Conservation (phyloP, 345 rosid species). For the Syzygium grande region DNA sequence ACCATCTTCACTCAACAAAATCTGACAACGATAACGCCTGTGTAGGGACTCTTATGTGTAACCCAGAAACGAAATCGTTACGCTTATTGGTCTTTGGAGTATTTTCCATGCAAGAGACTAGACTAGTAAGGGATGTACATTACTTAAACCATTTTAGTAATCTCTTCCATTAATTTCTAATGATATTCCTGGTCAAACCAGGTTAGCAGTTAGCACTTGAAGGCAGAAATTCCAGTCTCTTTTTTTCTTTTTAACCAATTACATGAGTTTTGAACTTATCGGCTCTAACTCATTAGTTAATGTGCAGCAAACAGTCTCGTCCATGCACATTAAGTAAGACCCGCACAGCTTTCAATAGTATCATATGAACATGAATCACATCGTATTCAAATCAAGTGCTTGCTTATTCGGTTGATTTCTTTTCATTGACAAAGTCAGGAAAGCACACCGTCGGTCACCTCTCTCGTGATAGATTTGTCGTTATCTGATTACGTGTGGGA, state of each 20-base stretch:
- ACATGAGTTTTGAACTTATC: neutral
- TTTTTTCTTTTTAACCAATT: neutral
- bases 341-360: neutral
- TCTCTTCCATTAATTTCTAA: neutral
- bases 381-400: no score
- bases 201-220: neutral
- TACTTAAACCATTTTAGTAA: neutral
- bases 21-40: neutral
- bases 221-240: neutral
- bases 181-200: neutral
- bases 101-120: neutral
- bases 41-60: no score
- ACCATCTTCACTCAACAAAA: neutral
- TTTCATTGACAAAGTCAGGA: neutral
- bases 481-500: no score
- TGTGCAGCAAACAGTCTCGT: neutral
- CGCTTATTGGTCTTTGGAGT: no score
- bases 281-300: neutral
- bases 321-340: neutral
- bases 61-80: no score
- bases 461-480: neutral
- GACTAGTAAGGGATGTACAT: neutral
- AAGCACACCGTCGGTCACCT: neutral
- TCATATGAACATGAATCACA: neutral
- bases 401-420: rapidly evolving